phyloP scores from a whole-genome alignment of 2,329 filamentous ascomycete genomes.

The Phialophora macrospora region DNA sequence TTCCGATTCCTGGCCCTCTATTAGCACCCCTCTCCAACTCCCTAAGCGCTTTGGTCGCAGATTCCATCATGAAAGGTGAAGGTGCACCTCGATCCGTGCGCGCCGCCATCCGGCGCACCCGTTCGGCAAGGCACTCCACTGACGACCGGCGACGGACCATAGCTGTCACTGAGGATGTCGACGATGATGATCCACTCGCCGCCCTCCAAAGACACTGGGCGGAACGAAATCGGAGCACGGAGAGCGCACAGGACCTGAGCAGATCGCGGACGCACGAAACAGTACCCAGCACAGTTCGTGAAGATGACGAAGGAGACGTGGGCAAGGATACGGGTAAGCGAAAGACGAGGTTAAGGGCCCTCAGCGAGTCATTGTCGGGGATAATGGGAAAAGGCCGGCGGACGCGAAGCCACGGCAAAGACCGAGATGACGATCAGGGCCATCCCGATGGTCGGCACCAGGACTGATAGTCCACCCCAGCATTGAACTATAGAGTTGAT shows the following conservation, averaged over 20 bases:
- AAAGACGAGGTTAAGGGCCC: constrained; percentile 25
- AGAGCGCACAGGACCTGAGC: constrained; percentile 21
- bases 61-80: constrained; percentile 65
- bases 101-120: constrained; percentile 26
- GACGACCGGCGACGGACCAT: constrained; percentile 25
- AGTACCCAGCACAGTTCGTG: not conserved
- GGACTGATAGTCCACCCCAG: not conserved
- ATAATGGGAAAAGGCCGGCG: constrained; percentile 25
- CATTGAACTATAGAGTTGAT: not conserved
- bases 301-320: constrained; percentile 11
- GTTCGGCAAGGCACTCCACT: constrained; percentile 27
- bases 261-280: constrained; percentile 27
- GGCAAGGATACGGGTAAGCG: constrained; percentile 1
- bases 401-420: constrained; percentile 21
- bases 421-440: constrained; percentile 14
- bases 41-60: constrained; percentile 67
- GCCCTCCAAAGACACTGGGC: constrained; percentile 14
- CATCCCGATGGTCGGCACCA: not conserved
- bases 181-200: constrained; percentile 18
- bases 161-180: constrained; percentile 20
- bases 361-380: constrained; percentile 32
- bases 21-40: constrained; percentile 65
- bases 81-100: constrained; percentile 40
- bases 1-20: constrained; percentile 61
- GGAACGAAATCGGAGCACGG: constrained; percentile 11